phyloP scores from a whole-genome alignment of 2,329 filamentous ascomycete genomes.

The Penicillium expansum region DNA sequence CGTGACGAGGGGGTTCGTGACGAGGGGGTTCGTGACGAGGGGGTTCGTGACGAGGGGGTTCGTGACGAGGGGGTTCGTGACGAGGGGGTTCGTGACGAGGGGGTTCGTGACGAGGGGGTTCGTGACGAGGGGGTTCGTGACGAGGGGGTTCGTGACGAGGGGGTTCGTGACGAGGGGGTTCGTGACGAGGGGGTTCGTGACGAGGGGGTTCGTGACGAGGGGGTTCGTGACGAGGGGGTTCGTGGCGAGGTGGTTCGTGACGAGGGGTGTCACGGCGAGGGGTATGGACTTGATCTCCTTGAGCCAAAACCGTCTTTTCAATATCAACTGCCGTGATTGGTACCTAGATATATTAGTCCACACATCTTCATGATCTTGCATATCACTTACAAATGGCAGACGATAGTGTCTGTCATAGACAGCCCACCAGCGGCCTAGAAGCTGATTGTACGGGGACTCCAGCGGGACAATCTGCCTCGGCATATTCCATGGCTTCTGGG shows the following conservation, averaged over 20 bases:
- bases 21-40: neutral
- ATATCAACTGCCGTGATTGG: neutral
- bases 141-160: neutral
- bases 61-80: neutral
- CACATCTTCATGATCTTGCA: neutral
- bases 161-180: neutral
- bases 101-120: neutral
- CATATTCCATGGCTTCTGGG: slow-evolving; percentile 81
- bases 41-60: neutral
- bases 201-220: neutral
- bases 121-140: neutral
- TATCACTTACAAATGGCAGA: slow-evolving; percentile 25
- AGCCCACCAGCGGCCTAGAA: slow-evolving; percentile 87
- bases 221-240: neutral
- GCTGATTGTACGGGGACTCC: slow-evolving; percentile 67
- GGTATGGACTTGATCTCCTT: neutral
- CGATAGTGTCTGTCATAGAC: slow-evolving; percentile 87
- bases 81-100: neutral
- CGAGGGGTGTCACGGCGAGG: neutral
- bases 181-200: neutral
- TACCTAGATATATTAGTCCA: slow-evolving; percentile 1
- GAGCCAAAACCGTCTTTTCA: neutral
- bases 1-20: neutral
- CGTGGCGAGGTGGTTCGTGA: too few species aligned
- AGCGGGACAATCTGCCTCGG: slow-evolving; percentile 42